phyloP scores from a whole-genome alignment of 768 basidiomycete genomes.

The Tylopilus felleus region DNA sequence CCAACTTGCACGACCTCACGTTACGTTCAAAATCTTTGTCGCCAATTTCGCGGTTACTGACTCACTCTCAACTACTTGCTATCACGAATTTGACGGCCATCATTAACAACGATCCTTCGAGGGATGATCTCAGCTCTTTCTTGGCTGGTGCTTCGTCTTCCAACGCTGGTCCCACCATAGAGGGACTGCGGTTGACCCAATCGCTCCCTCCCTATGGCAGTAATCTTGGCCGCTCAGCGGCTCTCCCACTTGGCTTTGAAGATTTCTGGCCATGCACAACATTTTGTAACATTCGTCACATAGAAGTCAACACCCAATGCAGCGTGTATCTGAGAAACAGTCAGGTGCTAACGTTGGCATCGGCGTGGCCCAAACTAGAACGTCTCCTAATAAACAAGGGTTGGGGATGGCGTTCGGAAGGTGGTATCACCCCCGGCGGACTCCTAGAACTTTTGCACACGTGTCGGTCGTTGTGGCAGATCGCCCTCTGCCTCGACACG shows the following conservation, averaged over 20 bases:
- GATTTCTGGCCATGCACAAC: not conserved
- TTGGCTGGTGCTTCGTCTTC: not conserved
- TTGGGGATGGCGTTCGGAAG: not conserved
- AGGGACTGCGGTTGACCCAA: not conserved
- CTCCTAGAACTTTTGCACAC: not conserved
- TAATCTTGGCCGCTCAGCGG: not conserved
- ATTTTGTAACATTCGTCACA: not conserved
- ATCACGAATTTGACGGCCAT: not conserved
- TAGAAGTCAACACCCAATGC: not conserved
- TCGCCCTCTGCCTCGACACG: not conserved
- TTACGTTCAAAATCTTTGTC: not conserved
- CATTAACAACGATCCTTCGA: not conserved
- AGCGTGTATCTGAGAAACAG: not conserved
- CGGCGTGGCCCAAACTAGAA: not conserved
- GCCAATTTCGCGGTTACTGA: not conserved
- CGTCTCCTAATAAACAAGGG: not conserved
- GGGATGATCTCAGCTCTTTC: not conserved
- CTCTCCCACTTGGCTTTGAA: not conserved
- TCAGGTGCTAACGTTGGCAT: not conserved
- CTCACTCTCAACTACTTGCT: not conserved
- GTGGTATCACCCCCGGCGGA: not conserved
- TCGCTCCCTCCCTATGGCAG: too few relatives aligned
- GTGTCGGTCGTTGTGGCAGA: not conserved
- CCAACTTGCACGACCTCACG: not conserved
- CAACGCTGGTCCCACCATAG: not conserved